A percentile compares a stretch with the other conserved stretches of the same genome.
phyloP scores from a whole-genome alignment of 2,329 filamentous ascomycete species.

The Fusarium sp. region DNA sequence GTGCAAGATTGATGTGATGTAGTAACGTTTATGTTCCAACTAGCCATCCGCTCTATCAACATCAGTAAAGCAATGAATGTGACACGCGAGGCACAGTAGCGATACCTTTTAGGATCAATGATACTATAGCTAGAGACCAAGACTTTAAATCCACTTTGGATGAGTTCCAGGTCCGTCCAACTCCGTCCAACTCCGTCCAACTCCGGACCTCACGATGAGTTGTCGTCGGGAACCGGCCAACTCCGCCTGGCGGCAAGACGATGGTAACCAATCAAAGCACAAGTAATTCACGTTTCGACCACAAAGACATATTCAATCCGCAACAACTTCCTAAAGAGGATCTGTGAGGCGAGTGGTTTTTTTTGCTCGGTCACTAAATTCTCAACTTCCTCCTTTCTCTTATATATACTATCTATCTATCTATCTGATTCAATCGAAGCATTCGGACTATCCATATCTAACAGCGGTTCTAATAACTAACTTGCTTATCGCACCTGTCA shows the following conservation, averaged over 20 bases:
- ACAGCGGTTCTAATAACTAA: not conserved
- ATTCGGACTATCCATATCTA: not conserved
- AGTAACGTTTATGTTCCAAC: no score
- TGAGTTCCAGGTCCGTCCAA: constrained; percentile 15
- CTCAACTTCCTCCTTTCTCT: not conserved
- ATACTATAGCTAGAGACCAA: not conserved
- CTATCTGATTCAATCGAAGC: not conserved
- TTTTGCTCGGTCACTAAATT: constrained; percentile 14
- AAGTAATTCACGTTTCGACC: constrained; percentile 23
- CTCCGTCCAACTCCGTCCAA: constrained; percentile 24
- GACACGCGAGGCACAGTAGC: not conserved
- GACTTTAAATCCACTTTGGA: not conserved
- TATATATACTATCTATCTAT: not conserved
- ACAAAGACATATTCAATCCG: constrained; percentile 34
- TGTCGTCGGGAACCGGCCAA: constrained; percentile 36
- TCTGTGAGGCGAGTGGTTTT: constrained; percentile 2
- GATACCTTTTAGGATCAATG: not conserved
- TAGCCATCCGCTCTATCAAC: no score
- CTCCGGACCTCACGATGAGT: constrained; percentile 27
- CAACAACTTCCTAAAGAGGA: constrained; percentile 37
- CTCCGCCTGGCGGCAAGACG: constrained; percentile 21
- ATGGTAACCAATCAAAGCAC: constrained; percentile 29
- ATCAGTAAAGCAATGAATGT: no score
- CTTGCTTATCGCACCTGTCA: not conserved
- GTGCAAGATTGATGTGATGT: no score